These are phyloP conservation scores for Penicillium mononematosum DNA, from an alignment of 495 filamentous ascomycete genomes.

Conservation along the genomic window DNA sequence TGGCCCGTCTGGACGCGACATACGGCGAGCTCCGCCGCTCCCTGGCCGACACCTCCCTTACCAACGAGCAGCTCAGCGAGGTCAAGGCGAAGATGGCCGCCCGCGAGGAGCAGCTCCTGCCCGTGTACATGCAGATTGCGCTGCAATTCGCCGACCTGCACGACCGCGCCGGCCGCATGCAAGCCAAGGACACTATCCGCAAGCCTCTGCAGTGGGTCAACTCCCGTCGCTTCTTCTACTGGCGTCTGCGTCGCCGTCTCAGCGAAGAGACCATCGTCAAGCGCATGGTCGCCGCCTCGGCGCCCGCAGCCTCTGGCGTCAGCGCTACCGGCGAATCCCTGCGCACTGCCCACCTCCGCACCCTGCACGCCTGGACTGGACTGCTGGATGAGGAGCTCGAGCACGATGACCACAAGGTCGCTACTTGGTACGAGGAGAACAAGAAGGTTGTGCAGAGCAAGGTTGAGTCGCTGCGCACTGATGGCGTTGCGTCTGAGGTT, in stretches of 20 bases:
- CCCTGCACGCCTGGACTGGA: slow-evolving; percentile 74
- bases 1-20: slow-evolving; percentile 85
- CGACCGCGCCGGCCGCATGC: slow-evolving; percentile 95
- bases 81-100: slow-evolving; percentile 85
- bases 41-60: slow-evolving; percentile 63
- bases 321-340: slow-evolving; percentile 39
- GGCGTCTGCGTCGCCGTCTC: slow-evolving; percentile 93
- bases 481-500: slow-evolving; percentile 75
- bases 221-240: slow-evolving; percentile 98
- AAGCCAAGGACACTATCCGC: slow-evolving; percentile 93
- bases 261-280: slow-evolving; percentile 96
- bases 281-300: slow-evolving; percentile 65
- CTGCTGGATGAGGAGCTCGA: slow-evolving; percentile 65
- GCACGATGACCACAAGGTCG: slow-evolving; percentile 74
- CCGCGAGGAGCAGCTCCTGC: slow-evolving; percentile 84
- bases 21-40: slow-evolving; percentile 82
- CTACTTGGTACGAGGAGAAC: slow-evolving; percentile 98
- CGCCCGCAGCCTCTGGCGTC: slow-evolving; percentile 29
- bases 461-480: slow-evolving; percentile 75
- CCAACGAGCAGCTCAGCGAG: slow-evolving; percentile 66
- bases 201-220: slow-evolving; percentile 80
- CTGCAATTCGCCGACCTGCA: slow-evolving; percentile 96
- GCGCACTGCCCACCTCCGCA: slow-evolving; percentile 62
- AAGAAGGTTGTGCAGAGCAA: slow-evolving; percentile 73
- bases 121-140: slow-evolving; percentile 89